Conservation (phyloP, 768 basidiomycete genomes). For the Scleroderma bovista region DNA sequence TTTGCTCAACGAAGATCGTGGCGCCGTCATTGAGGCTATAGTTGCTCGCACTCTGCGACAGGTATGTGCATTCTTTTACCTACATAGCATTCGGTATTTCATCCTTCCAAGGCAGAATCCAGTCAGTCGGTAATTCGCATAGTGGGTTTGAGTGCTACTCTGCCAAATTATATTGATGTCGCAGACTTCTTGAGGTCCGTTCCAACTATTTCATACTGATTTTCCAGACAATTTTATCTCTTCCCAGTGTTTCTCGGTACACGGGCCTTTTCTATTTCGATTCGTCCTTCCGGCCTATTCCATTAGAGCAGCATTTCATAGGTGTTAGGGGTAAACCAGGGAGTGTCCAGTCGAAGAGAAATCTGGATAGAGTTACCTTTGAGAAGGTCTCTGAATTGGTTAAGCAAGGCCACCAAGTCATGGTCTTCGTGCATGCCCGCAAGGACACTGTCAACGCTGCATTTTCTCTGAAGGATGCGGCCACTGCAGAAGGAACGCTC, state of each 20-base stretch:
- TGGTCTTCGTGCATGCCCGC: slow-evolving; percentile 98
- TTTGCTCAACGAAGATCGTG: slow-evolving; percentile 94
- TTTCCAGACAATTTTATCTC: slow-evolving; percentile 1
- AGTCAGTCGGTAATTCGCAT: slow-evolving; percentile 95
- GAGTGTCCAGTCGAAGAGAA: slow-evolving; percentile 66
- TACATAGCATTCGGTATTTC: neutral
- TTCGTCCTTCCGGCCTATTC: slow-evolving; percentile 93
- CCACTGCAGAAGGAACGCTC: slow-evolving; percentile 58
- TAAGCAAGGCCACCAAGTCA: slow-evolving; percentile 91
- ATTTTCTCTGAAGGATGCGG: slow-evolving; percentile 70
- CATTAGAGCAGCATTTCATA: slow-evolving; percentile 95
- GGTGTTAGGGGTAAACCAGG: slow-evolving; percentile 88
- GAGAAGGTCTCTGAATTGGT: slow-evolving; percentile 89
- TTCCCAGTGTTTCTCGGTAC: slow-evolving; percentile 73
- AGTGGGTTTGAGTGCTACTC: slow-evolving; percentile 91
- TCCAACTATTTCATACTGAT: neutral
- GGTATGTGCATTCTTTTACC: slow-evolving; percentile 31
- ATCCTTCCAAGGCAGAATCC: slow-evolving; percentile 72
- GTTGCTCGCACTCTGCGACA: slow-evolving; percentile 93
- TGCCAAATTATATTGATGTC: slow-evolving; percentile 96
- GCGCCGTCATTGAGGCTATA: slow-evolving; percentile 97
- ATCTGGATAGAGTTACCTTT: slow-evolving; percentile 83
- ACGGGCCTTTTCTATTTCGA: slow-evolving; percentile 96
- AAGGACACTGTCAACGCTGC: slow-evolving; percentile 98
- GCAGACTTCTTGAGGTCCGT: slow-evolving; percentile 85